Evolutionary conservation across 257 asterid genomes (phyloP), one percentile per base, ranked within the genome.

Genomic region (Gentiana straminea): DNA sequence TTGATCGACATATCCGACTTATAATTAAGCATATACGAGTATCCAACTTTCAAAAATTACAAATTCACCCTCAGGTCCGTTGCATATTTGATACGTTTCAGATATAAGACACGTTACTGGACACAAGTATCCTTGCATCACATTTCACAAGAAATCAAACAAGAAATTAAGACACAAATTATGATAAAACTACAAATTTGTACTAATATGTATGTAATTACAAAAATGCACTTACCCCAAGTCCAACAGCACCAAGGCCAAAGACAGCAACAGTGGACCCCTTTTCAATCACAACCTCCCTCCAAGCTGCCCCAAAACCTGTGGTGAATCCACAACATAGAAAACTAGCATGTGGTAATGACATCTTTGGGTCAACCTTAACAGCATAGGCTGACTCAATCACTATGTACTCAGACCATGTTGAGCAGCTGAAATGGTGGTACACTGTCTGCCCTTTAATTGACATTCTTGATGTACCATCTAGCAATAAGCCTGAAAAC

Each of bases 241-340:
- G 81, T 61, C 87, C 94, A 70, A 84, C 95, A 33, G 94, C 86
- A 35, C 95, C 94, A 59, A 86, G 94, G 69, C 95, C 95, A 15
- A 84, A 64, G 0, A 81, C 91, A 65, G 95, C 95, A 63, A 86
- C 82, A 36, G 82, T 74, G 5, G 91, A 71, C 8, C 91, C 95
- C 62, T 81, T 81, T 7, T 72, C 77, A 15, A 86, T 60, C 3
- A n/a, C 38, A 64, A 66, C 68, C 52, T 66, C 80, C 41, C 75
- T 79, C 77, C 67, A 84, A 0, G 86, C 61, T 1, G 95, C 71
- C 6, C 89, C 95, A 54, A 60, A 81, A 3, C 95, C 86, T 13
- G 95, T 78, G 3, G 94, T 79, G 68, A 86, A 86, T 11, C 95
- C 94, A 55, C 95, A 86, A 46, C 83, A 71, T n/a, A 87, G 84